phyloP scores from a whole-genome alignment of 371 early-diverging fungal species.

The Mortierella sp. region DNA sequence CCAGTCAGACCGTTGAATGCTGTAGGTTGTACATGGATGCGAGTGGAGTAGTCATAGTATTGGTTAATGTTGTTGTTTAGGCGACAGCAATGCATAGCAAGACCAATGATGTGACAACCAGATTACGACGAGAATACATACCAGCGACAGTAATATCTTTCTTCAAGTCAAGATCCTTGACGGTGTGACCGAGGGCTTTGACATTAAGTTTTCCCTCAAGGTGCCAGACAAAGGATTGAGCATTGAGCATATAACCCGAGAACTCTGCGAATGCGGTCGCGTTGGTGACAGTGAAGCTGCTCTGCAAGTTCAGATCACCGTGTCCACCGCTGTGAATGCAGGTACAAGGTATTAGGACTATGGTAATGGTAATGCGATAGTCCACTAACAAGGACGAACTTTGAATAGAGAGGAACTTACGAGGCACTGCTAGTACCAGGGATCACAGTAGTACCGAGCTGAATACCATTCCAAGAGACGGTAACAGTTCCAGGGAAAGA shows the following conservation, averaged over 20 bases:
- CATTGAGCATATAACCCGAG: constrained; percentile 67
- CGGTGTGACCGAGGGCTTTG: constrained; percentile 67
- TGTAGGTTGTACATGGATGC: neutral
- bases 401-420: constrained; percentile 21
- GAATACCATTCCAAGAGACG: constrained; percentile 65
- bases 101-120: no score
- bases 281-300: constrained; percentile 62
- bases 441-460: constrained; percentile 64
- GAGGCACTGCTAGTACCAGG: constrained; percentile 53
- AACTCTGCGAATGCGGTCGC: constrained; percentile 63
- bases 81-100: no score
- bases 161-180: constrained; percentile 56
- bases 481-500: constrained; percentile 65
- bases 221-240: constrained; percentile 68
- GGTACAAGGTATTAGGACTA: no score
- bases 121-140: constrained; percentile 24
- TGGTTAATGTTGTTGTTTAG: neutral
- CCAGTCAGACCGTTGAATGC: constrained; percentile 64
- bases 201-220: constrained; percentile 65
- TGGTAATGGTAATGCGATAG: no score
- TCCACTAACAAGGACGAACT: neutral
- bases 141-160: constrained; percentile 59
- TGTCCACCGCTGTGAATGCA: constrained; percentile 53
- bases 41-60: neutral
- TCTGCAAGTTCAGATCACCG: constrained; percentile 62